Base-by-base conservation (phyloP, 179 eudicot species). In the Spergularia azorica region DNA sequence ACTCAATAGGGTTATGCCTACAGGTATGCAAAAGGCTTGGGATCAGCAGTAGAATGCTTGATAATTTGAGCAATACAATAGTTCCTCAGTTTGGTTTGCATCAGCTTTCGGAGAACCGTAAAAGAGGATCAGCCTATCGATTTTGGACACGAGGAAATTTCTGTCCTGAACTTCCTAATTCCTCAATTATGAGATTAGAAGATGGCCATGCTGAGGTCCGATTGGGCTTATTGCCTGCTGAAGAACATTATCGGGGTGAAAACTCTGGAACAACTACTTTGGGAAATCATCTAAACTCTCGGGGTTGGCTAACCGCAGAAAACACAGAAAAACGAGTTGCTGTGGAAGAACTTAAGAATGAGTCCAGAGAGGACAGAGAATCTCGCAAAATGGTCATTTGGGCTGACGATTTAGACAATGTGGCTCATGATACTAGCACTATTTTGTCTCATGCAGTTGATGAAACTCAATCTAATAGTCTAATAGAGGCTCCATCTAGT, bases 11-110 rank as follows among this genome's bases (percentile, higher is more conserved):
- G 48, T 43, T 43, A 43, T 43, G 5, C 20, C 63, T 71, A 26
- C 88, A 95, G 98, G 84, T 89, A 52, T 90, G 90, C 86, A 89
- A 76, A 82, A 87, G 94, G 90, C 99, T 95, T 75, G 97, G 99
- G 63, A 81, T 95, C 79, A 85, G 82, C 78, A 88, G 80, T 78
- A 94, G 87, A 80, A 88, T 82, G 83, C 86, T 89, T 73, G 87
- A 96, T 72, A 80, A 79, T 69, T 83, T 96, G 79, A 84, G 87
- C 70, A 82, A 69, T 72, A 67, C 77, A 73, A 83, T 94, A 91
- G 81, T 86, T 70, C 74, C 85, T 72, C 90, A 90, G 78, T 94
- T 88, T 78, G 96, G 94, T 61, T 83, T 96, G 90, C 94, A 86
- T 84, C 82, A 88, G 75, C 83, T 86, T 80, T 77, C 90, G 48